Conservation (phyloP, 2,329 filamentous ascomycete genomes). For the Trichoderma semiorbis region DNA sequence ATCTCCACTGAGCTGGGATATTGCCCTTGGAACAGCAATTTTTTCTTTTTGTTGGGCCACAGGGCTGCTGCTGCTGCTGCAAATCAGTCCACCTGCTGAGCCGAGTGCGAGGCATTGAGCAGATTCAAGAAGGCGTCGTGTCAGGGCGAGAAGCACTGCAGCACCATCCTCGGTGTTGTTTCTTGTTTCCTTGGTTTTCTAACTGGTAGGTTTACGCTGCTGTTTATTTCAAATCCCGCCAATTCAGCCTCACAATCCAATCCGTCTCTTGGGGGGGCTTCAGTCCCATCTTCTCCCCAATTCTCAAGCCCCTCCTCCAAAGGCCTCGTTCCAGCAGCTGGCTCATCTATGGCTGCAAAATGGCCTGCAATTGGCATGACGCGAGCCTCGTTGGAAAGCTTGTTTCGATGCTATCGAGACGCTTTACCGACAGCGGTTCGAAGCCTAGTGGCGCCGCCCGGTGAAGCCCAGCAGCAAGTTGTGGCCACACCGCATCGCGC, state of each 20-base stretch:
- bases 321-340: background rate
- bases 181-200: background rate
- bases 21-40: background rate
- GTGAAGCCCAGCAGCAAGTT: background rate
- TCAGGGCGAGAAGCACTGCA: background rate
- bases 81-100: background rate
- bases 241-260: background rate
- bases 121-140: background rate
- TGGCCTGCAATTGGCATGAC: background rate
- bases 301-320: background rate
- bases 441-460: slow-evolving; percentile 6
- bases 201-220: background rate
- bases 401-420: background rate
- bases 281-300: background rate
- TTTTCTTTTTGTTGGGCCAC: background rate
- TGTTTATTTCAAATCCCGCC: background rate
- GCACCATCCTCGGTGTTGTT: background rate
- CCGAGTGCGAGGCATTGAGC: background rate
- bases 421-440: slow-evolving; percentile 3
- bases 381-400: background rate
- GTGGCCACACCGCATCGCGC: slow-evolving; percentile 14
- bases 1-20: slow-evolving; percentile 15
- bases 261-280: background rate
- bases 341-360: background rate
- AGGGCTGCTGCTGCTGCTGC: background rate